A percentile compares a stretch with the other conserved stretches of the same genome.
These are phyloP conservation scores for Acacia acuminata DNA, from an alignment of 306 rosid species.

Conservation along the genomic window DNA sequence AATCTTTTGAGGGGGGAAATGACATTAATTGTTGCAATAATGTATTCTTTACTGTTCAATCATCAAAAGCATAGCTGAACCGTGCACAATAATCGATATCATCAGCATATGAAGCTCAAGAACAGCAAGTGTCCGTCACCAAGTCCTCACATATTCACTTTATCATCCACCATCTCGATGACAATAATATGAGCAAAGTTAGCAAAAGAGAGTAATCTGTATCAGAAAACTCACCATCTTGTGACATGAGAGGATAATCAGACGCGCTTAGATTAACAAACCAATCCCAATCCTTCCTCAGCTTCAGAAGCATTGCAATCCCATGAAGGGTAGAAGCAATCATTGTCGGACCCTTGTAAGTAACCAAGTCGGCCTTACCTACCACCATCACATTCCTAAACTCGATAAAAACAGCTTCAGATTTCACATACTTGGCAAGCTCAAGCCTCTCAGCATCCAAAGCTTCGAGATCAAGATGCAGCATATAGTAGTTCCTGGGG, in stretches of 20 bases:
- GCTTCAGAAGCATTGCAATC: constrained; percentile 69
- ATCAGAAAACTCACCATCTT: constrained; percentile 60
- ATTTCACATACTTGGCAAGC: constrained; percentile 65
- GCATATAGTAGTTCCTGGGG: constrained; percentile 73
- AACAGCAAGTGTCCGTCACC: background rate
- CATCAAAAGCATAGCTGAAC: background rate
- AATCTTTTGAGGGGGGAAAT: background rate
- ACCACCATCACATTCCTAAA: constrained; percentile 85
- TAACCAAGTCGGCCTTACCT: constrained; percentile 75
- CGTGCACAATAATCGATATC: background rate
- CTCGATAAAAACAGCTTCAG: constrained; percentile 43
- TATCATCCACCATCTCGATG: background rate
- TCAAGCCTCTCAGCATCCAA: constrained; percentile 76
- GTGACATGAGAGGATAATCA: constrained; percentile 91
- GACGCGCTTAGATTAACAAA: constrained; percentile 84
- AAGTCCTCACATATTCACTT: constrained; percentile 4
- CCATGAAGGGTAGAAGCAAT: constrained; percentile 76
- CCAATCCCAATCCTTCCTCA: constrained; percentile 82
- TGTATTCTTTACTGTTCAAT: background rate
- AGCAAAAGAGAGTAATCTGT: background rate
- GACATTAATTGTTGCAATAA: background rate
- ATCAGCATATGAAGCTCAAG: background rate
- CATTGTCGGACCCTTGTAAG: constrained; percentile 80
- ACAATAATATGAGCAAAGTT: background rate
- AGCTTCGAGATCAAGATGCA: constrained; percentile 92